These are phyloP conservation scores for Fusarium proliferatum DNA, from an alignment of 2,329 filamentous ascomycete species.

Conservation along the genomic window DNA sequence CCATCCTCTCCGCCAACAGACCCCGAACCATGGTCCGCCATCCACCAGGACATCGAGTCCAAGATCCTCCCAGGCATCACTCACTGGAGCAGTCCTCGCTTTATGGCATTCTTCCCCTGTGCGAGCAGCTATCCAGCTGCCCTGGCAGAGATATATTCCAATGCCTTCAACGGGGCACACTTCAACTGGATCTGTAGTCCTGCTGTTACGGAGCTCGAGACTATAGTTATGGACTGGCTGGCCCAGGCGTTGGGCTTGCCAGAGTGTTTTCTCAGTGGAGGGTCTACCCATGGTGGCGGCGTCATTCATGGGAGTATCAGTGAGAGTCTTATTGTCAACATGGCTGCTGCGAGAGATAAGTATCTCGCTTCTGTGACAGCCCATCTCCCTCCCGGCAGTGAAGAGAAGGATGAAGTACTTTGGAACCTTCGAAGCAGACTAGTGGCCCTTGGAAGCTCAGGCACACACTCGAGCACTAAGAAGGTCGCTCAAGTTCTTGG, in stretches of 20 bases:
- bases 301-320: constrained; percentile 95
- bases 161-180: constrained; percentile 87
- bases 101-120: constrained; percentile 95
- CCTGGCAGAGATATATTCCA: constrained; percentile 91
- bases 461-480: constrained; percentile 84
- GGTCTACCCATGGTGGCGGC: constrained; percentile 79
- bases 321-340: constrained; percentile 86
- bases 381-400: constrained; percentile 58
- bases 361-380: constrained; percentile 73
- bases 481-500: constrained; percentile 90
- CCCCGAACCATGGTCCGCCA: constrained; percentile 79
- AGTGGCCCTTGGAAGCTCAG: constrained; percentile 82
- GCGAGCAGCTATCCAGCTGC: constrained; percentile 85
- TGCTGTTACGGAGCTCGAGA: constrained; percentile 92
- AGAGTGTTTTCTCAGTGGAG: constrained; percentile 76
- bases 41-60: constrained; percentile 83
- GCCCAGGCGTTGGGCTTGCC: constrained; percentile 81
- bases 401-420: constrained; percentile 77
- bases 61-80: constrained; percentile 94
- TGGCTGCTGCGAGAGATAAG: constrained; percentile 88
- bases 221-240: constrained; percentile 92
- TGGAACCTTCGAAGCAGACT: constrained; percentile 65
- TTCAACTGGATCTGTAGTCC: constrained; percentile 99
- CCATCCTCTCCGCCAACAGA: constrained; percentile 72
- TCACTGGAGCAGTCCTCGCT: constrained; percentile 94